phyloP scores from a whole-genome alignment of 1,284 basidiomycete species.

The Ustilago xerochloae region DNA sequence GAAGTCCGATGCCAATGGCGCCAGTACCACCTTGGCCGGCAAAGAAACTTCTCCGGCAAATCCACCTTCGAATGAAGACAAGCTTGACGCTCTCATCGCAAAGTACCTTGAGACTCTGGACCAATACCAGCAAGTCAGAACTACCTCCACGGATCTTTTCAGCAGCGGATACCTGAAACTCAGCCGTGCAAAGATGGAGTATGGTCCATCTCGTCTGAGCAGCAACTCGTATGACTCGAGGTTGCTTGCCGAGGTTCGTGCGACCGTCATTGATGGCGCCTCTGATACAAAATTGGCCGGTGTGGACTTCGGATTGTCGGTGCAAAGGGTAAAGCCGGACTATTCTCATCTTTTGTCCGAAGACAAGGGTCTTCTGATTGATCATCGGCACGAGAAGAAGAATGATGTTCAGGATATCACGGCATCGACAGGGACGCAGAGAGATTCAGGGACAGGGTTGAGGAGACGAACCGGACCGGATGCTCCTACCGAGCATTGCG shows the following conservation, averaged over 20 bases:
- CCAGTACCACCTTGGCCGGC: neutral
- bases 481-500: neutral
- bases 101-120: slow-evolving; percentile 52
- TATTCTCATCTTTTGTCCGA: slow-evolving; percentile 27
- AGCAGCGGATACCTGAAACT: slow-evolving; percentile 43
- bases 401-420: slow-evolving; percentile 4
- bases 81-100: slow-evolving; percentile 30
- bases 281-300: neutral
- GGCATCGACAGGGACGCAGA: too few species aligned
- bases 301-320: too few species aligned
- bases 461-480: slow-evolving; percentile 11
- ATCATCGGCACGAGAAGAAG: slow-evolving; percentile 2
- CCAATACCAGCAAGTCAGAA: slow-evolving; percentile 29
- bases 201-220: slow-evolving; percentile 37
- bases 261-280: neutral
- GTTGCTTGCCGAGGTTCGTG: slow-evolving; percentile 19
- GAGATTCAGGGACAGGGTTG: slow-evolving; percentile 1
- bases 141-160: slow-evolving; percentile 3
- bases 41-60: neutral
- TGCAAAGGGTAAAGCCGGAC: slow-evolving; percentile 17
- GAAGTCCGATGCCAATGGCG: neutral
- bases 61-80: neutral
- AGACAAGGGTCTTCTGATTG: neutral
- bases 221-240: slow-evolving; percentile 50
- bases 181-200: slow-evolving; percentile 51